Base-by-base conservation (phyloP, 345 rosid species). In the Citrus sp. region DNA sequence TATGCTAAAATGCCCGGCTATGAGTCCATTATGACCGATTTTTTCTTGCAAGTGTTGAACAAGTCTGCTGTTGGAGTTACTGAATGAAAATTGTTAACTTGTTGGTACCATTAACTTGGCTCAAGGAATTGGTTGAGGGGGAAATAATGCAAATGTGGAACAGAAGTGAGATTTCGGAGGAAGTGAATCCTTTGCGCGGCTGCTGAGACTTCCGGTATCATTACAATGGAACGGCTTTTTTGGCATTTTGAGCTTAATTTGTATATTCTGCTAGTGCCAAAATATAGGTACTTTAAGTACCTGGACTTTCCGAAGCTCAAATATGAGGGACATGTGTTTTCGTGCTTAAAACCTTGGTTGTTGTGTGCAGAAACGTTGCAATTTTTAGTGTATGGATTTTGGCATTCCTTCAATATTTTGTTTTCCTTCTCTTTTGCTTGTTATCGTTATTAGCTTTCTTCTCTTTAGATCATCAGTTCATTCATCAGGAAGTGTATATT, bases 1-100 rank as follows among this genome's bases (percentile, higher is more conserved):
- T 91, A 88, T 59, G 87, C 92, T 1, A 90, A 90, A 84, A 84
- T 89, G 92, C 92, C 94, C 0, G 77, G 82, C 46, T 89, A 87
- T 74, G 94, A 91, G 86, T 73, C 80, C 3, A 84, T 85, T 56
- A 79, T 89, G 84, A 81, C 87, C 1, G 87, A 84, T 79, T 91
- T 91, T 87, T 88, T 91, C 85, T 79, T 25, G 51, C 51, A 10
- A 34, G 34, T 77, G 1, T 19, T 32, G 58, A 5, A 54, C 22
- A 16, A 54, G 58, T 54, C 58, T 83, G 51, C 51, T 13, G 18
- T 46, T 46, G 18, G 51, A 4, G 51, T 46, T 46, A 46, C 51
- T 46, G 51, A 46, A 46, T 46, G 51, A 46, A 46, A 46, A 46
- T 46, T 46, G 51, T 46, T 46, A 12, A 24, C 49, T 59, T 35